phyloP scores from a whole-genome alignment of 139 green algal species.

The Chara braunii region DNA sequence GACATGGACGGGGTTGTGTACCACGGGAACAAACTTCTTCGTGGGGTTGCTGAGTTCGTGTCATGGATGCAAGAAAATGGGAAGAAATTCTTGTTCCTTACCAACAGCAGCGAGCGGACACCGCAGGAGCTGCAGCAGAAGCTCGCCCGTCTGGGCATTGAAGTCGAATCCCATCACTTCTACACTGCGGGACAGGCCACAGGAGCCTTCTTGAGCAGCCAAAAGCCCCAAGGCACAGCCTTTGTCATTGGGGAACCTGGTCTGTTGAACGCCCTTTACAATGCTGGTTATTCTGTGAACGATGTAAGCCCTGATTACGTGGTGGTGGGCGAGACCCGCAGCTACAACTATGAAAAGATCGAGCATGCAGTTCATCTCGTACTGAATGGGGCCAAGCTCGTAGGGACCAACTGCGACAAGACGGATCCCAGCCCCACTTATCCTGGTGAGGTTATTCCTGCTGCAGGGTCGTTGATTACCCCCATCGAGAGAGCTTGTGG shows the following conservation, averaged over 20 bases:
- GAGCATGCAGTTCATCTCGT: conserved; percentile 2
- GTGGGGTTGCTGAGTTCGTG: conserved; percentile 2
- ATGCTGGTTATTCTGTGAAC: conserved; percentile 3
- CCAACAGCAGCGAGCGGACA: conserved; percentile 3
- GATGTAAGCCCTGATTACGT: conserved; percentile 11
- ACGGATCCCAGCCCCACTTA: conserved; percentile 1
- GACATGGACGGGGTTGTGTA: conserved; percentile 1
- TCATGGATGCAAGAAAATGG: background rate
- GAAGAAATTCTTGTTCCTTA: conserved; percentile 10
- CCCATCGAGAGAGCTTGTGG: background rate
- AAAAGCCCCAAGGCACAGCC: background rate
- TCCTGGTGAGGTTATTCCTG: background rate
- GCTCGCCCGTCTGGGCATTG: background rate
- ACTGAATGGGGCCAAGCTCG: background rate
- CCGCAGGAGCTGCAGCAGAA: conserved; percentile 15
- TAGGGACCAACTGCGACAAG: background rate
- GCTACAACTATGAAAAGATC: background rate
- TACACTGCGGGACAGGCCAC: conserved; percentile 8
- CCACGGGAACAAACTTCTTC: background rate
- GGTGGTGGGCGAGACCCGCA: conserved; percentile 10
- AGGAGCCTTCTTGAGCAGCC: background rate
- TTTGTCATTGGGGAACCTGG: conserved; percentile 8
- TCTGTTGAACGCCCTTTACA: conserved; percentile 3
- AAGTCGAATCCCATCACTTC: background rate
- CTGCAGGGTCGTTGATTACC: background rate